These are phyloP conservation scores for Haplosporangium sp. DNA, from an alignment of 371 early-diverging fungal genomes.

Conservation along the genomic window DNA sequence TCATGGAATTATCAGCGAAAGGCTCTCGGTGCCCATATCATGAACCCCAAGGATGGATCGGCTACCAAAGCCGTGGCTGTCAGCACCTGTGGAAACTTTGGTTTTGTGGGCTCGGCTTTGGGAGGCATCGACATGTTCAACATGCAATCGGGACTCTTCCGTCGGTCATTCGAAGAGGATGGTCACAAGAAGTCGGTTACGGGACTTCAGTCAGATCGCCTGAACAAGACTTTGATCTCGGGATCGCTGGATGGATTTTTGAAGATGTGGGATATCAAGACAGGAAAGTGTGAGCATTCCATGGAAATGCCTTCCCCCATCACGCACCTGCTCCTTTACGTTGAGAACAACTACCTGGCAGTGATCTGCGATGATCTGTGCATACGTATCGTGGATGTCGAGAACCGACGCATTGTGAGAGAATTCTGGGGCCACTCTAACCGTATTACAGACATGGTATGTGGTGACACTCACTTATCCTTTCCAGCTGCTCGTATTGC, in stretches of 20 bases:
- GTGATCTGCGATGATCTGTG: constrained; percentile 86
- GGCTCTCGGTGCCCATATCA: constrained; percentile 75
- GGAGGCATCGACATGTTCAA: constrained; percentile 92
- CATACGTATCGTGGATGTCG: constrained; percentile 88
- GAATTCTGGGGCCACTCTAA: constrained; percentile 90
- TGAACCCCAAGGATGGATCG: constrained; percentile 73
- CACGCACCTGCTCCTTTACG: constrained; percentile 69
- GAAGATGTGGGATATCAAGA: constrained; percentile 88
- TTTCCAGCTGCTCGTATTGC: no score
- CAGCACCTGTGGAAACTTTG: constrained; percentile 94
- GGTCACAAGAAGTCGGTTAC: constrained; percentile 88
- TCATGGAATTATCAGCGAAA: constrained; percentile 87
- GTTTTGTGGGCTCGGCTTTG: constrained; percentile 80
- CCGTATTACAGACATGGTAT: constrained; percentile 84
- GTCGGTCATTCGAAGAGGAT: constrained; percentile 71
- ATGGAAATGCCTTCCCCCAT: constrained; percentile 80
- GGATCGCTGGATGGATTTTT: constrained; percentile 85
- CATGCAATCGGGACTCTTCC: constrained; percentile 90
- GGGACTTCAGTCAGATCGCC: constrained; percentile 80
- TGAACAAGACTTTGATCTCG: constrained; percentile 79
- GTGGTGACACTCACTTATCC: no score
- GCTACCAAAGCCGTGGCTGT: constrained; percentile 78
- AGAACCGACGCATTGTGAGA: constrained; percentile 83
- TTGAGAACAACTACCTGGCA: constrained; percentile 84
- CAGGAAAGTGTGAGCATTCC: constrained; percentile 68